Conservation (phyloP, 179 eudicot species). For the Gypsophila paniculata region DNA sequence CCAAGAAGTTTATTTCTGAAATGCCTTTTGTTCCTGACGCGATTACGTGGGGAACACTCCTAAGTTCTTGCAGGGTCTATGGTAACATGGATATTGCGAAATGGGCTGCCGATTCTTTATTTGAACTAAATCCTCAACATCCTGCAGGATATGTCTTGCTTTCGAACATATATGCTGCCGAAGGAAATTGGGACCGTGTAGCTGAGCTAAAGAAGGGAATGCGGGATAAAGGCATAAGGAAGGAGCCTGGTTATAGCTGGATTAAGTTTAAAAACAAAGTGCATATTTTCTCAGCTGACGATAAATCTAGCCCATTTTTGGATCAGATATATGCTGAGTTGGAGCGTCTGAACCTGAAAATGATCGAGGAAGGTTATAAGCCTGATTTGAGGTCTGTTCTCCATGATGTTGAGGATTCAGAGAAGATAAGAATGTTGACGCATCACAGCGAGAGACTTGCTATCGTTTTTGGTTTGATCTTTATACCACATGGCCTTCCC, state of each 20-base stretch:
- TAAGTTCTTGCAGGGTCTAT: constrained; percentile 82
- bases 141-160: constrained; percentile 87
- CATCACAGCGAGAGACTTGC: constrained; percentile 96
- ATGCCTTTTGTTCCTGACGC: constrained; percentile 81
- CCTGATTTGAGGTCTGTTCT: constrained; percentile 69
- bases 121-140: constrained; percentile 73
- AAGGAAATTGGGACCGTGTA: constrained; percentile 73
- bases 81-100: constrained; percentile 66
- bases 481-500: constrained; percentile 55
- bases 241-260: constrained; percentile 89
- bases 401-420: constrained; percentile 74
- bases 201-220: constrained; percentile 64
- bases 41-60: constrained; percentile 81
- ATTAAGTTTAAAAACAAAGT: constrained; percentile 71
- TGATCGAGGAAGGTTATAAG: constrained; percentile 69
- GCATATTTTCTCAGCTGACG: constrained; percentile 83
- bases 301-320: constrained; percentile 66
- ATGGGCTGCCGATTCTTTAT: constrained; percentile 86
- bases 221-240: constrained; percentile 62
- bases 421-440: constrained; percentile 68
- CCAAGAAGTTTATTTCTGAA: constrained; percentile 57
- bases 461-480: constrained; percentile 83
- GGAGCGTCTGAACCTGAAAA: constrained; percentile 49
- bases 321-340: constrained; percentile 57
- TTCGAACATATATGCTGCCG: constrained; percentile 72